These are phyloP conservation scores for Diutina scorzettiae DNA, from an alignment of 1,139 yeast species.

Conservation along the genomic window DNA sequence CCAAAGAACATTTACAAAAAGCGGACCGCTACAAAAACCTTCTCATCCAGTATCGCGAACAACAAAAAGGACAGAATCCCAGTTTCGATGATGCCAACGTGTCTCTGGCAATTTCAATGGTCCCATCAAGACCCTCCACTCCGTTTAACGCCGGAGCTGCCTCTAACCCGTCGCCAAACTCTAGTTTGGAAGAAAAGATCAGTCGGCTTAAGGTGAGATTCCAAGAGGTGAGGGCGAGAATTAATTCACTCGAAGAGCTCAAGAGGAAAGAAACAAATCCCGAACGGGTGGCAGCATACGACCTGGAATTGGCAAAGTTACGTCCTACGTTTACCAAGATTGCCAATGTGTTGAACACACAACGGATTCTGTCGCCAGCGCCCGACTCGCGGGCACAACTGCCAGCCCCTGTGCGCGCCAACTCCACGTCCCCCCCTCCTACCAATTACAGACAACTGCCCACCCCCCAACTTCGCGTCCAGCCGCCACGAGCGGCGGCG, in stretches of 20 bases:
- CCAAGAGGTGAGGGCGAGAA: constrained; percentile 1
- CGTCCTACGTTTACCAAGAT: constrained; percentile 1
- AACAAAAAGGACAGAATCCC: background rate
- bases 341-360: constrained; percentile 2
- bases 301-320: background rate
- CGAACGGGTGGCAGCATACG: background rate
- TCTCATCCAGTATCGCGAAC: background rate
- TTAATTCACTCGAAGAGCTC: background rate
- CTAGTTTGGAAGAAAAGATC: background rate
- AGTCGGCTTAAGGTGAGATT: constrained; percentile 2
- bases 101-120: background rate
- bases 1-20: constrained; percentile 1
- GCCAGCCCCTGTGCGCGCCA: background rate
- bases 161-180: constrained; percentile 1
- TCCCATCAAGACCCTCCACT: background rate
- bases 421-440: constrained; percentile 1
- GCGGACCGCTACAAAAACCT: constrained; percentile 4
- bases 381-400: background rate
- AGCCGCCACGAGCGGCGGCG: constrained; percentile 3
- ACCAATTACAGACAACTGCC: background rate
- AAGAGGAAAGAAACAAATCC: constrained; percentile 1
- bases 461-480: background rate
- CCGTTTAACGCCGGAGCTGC: background rate
- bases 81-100: background rate
- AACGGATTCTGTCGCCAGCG: background rate